phyloP scores from a whole-genome alignment of 2,329 filamentous ascomycete species.

The Thermothelomyces thermophilus region DNA sequence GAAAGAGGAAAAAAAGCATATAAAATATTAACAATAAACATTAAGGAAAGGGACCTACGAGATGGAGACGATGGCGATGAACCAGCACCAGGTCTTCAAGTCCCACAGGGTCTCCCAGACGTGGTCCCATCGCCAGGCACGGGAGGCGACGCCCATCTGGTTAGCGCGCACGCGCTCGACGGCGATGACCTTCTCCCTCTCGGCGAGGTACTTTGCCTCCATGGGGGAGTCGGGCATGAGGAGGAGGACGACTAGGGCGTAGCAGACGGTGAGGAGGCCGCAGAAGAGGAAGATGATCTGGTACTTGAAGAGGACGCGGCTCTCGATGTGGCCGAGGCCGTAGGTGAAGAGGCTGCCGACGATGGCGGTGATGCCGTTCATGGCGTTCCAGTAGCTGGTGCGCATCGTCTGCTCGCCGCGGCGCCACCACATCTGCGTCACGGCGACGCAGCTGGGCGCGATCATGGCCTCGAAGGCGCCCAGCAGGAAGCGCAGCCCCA shows the following conservation, averaged over 20 bases:
- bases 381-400: conserved; percentile 46
- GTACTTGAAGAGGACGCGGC: conserved; percentile 35
- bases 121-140: conserved; percentile 38
- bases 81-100: conserved; percentile 37
- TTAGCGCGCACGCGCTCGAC: conserved; percentile 50
- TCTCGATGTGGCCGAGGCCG: conserved; percentile 43
- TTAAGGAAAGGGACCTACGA: conserved; percentile 32
- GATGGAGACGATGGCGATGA: conserved; percentile 43
- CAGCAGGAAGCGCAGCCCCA: conserved; percentile 40
- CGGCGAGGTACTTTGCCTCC: conserved; percentile 49
- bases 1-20: not conserved
- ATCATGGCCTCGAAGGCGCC: conserved; percentile 44
- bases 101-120: conserved; percentile 34
- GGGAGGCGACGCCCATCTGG: conserved; percentile 37
- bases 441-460: conserved; percentile 45
- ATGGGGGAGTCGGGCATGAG: conserved; percentile 60
- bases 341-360: conserved; percentile 50
- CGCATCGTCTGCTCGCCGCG: conserved; percentile 45
- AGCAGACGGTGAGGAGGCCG: conserved; percentile 45
- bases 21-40: not conserved
- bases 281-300: conserved; percentile 43
- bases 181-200: conserved; percentile 45
- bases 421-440: conserved; percentile 51
- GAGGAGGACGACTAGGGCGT: conserved; percentile 44
- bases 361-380: conserved; percentile 50